phyloP scores from a whole-genome alignment of 768 basidiomycete species.

The Psilocybe cyanescens region DNA sequence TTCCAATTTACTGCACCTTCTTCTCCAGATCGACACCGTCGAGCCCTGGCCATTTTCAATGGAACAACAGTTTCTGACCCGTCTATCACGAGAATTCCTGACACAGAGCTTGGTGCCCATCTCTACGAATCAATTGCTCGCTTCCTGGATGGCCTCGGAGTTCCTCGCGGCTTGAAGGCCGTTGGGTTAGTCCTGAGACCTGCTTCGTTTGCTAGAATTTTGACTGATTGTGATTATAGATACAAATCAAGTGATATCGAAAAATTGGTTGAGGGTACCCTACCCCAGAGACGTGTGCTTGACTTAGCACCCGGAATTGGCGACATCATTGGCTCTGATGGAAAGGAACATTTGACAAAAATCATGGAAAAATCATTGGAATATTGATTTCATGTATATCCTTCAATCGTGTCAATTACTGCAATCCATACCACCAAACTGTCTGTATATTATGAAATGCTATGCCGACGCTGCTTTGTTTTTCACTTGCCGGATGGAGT shows the following conservation, averaged over 20 bases:
- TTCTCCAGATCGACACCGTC: slow-evolving; percentile 87
- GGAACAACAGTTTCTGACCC: slow-evolving; percentile 67
- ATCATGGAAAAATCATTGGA: slow-evolving; percentile 84
- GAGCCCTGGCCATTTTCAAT: slow-evolving; percentile 85
- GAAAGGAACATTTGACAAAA: slow-evolving; percentile 75
- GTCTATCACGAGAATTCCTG: slow-evolving; percentile 72
- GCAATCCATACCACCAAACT: neutral
- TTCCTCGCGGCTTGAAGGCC: slow-evolving; percentile 85
- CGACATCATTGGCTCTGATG: slow-evolving; percentile 81
- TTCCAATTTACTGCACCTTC: slow-evolving; percentile 97
- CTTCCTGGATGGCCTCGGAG: slow-evolving; percentile 84
- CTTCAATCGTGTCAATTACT: neutral
- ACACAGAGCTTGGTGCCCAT: slow-evolving; percentile 76
- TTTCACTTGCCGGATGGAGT: slow-evolving; percentile 19
- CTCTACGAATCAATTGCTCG: slow-evolving; percentile 86
- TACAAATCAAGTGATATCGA: slow-evolving; percentile 70
- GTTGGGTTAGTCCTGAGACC: slow-evolving; percentile 51
- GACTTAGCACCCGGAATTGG: slow-evolving; percentile 93
- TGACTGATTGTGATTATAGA: slow-evolving; percentile 29
- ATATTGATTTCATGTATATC: slow-evolving; percentile 48
- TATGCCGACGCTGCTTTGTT: slow-evolving; percentile 8
- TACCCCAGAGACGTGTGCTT: slow-evolving; percentile 91
- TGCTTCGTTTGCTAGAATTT: neutral
- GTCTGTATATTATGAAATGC: neutral
- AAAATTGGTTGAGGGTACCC: slow-evolving; percentile 85